Conservation (phyloP, 2,329 filamentous ascomycete genomes). For the Grosmannia huntii region DNA sequence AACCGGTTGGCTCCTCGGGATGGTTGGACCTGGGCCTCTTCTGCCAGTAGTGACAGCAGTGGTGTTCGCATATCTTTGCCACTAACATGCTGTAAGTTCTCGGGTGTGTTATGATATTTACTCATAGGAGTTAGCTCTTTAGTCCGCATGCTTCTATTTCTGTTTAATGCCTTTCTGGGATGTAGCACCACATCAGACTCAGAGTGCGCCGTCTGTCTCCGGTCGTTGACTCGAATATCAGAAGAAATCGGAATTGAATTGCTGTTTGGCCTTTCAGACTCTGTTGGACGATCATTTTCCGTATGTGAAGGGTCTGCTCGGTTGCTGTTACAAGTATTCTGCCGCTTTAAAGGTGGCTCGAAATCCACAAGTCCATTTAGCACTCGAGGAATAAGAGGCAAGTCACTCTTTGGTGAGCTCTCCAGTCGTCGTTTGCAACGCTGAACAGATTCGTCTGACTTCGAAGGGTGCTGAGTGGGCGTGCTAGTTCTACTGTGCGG, state of each 20-base stretch:
- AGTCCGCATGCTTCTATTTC: background rate
- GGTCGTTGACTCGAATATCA: background rate
- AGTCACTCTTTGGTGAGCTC: no score
- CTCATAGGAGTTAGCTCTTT: background rate
- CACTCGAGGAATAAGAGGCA: no score
- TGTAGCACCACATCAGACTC: background rate
- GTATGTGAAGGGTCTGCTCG: background rate
- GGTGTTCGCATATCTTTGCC: background rate
- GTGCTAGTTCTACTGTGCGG: background rate
- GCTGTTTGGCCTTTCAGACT: background rate
- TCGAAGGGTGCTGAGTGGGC: background rate
- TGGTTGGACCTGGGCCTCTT: background rate
- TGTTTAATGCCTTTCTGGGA: background rate
- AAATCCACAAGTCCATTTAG: background rate
- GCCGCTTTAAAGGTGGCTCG: background rate
- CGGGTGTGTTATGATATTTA: background rate
- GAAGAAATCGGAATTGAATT: background rate
- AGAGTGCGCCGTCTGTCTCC: background rate
- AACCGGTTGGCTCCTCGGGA: background rate
- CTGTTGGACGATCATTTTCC: background rate
- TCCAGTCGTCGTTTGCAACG: background rate
- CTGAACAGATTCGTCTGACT: background rate
- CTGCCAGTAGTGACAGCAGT: background rate
- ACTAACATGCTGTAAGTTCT: background rate
- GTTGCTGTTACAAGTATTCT: background rate